Evolutionary conservation across 257 asterid species (phyloP), one percentile per base, ranked within the genome.

Genomic region (Marsdenia floribunda): DNA sequence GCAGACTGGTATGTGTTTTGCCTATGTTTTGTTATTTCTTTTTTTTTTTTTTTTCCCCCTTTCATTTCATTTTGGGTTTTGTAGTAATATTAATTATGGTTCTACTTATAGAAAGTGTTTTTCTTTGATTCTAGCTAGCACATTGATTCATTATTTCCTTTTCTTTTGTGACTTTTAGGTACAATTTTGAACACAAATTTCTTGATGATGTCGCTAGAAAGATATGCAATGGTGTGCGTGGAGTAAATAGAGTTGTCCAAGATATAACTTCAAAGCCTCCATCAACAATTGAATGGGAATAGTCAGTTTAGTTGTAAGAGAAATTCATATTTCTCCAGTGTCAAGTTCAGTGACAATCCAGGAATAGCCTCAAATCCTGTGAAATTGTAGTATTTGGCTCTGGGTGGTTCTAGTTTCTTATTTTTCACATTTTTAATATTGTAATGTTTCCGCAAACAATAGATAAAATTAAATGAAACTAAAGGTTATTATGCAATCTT

Each of bases 221-320:
- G 91, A 95, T 95, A 40, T 92, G 97, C 96, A 95, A 95, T 61
- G 90, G 90, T 75, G 98, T 95, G 44, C 89, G 88, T 0, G 96
- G 98, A 26, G 98, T 95, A n/a, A 95, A 95, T 68, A 88, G 97
- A 71, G 98, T 95, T 86, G 96, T 95, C 80, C 92, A 89, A 37
- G 99, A 95, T 78, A 87, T 95, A 63, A 95, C 98, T 7, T 92
- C 98, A n/a, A 95, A 95, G 85, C 99, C 99, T 81, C 98, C 99
- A 15, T 90, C 99, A 6, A 95, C 99, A 9, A 95, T 95, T 70
- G 99, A 95, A 82, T 95, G 99, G 98, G 98, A 95, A 82, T 95
- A 82, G 77, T 55, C 18, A 35, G 26, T 64, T 52, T 12, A 35
- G 35, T 64, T 3, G 38, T 65, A 70, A 24, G 52, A 46, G 42